Evolutionary conservation across 176 grass and related monocot genomes (phyloP), one percentile per base, ranked within the genome.

Genomic region (Triticum monococcum): DNA sequence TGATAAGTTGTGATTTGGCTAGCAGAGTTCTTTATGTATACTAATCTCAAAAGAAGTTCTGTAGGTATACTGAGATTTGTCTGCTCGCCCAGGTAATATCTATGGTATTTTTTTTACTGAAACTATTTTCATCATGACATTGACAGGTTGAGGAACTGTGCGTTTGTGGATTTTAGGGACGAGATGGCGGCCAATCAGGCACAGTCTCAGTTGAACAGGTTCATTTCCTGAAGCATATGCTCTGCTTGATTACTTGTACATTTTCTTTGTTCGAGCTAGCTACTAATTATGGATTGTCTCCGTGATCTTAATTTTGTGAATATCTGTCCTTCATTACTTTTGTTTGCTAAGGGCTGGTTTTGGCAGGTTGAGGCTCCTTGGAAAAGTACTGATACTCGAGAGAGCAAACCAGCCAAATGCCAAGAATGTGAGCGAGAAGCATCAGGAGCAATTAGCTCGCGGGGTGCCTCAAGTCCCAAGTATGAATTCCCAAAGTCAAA

Each of bases 91-190:
- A 52, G 12, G 64, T 11, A 26, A 32, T 16, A 28, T 25, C 0
- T 61, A 9, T 63, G 4, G 23, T 69, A 35, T 12, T 0, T 68
- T 69, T 82, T n/a, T 23, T 72, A 41, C 31, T 83, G 8, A 20
- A 26, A 54, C 60, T 24, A 33, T 84, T 65, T 45, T 74, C 52
- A 56, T 37, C 71, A 9, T 86, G 72, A 52, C 46, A 48, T 5
- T 48, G 46, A 13, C 77, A 95, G 96, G 86, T 86, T 98, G 82
- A 94, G 90, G 72, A 94, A 98, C 68, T 95, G 93, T 63, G 91
- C 93, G 20, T 98, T 95, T 86, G 96, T 98, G 23, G 96, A 98
- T 87, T 98, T 95, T 68, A 94, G 89, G 81, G 93, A 95, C 5
- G 96, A 98, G 60, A 76, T 62, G 0, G 37, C 86, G 26, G 96